These are phyloP conservation scores for Phanerochaete carnosa DNA, from an alignment of 768 basidiomycete species.

Conservation along the genomic window DNA sequence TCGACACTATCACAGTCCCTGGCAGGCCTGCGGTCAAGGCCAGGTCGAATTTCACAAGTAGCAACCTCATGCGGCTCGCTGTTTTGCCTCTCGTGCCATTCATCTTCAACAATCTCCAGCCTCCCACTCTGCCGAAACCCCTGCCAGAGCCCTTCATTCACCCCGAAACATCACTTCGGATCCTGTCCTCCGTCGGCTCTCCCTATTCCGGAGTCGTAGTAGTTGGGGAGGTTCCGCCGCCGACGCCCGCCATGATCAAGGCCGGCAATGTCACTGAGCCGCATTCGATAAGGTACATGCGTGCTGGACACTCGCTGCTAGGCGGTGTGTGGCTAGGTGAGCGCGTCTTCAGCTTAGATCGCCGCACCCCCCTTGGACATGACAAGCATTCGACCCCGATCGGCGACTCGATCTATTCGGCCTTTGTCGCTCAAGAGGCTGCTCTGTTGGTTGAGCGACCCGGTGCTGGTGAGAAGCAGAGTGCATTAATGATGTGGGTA, in stretches of 20 bases:
- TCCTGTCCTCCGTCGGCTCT: slow-evolving; percentile 66
- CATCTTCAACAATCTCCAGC: slow-evolving; percentile 37
- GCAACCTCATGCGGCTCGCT: slow-evolving; percentile 5
- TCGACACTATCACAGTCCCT: neutral
- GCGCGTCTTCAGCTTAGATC: slow-evolving; percentile 32
- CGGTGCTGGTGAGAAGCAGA: slow-evolving; percentile 34
- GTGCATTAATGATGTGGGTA: slow-evolving; percentile 70
- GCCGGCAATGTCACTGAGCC: slow-evolving; percentile 17
- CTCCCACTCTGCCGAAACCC: slow-evolving; percentile 59
- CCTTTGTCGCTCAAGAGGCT: slow-evolving; percentile 88
- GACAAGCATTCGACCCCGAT: slow-evolving; percentile 54
- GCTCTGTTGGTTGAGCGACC: slow-evolving; percentile 64
- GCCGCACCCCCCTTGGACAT: slow-evolving; percentile 28
- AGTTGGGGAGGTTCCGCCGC: slow-evolving; percentile 68
- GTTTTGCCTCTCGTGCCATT: slow-evolving; percentile 29
- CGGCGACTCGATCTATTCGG: slow-evolving; percentile 78
- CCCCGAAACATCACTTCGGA: slow-evolving; percentile 52
- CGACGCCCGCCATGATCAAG: slow-evolving; percentile 17
- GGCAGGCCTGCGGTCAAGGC: neutral
- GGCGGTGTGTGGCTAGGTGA: slow-evolving; percentile 78
- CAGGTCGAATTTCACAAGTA: neutral
- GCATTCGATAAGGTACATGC: slow-evolving; percentile 37
- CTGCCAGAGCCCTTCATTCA: slow-evolving; percentile 46
- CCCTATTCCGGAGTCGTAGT: slow-evolving; percentile 73
- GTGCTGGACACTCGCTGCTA: slow-evolving; percentile 54